Base-by-base conservation (phyloP, 2,329 filamentous ascomycete species). In the Dactylellina cionopaga region DNA sequence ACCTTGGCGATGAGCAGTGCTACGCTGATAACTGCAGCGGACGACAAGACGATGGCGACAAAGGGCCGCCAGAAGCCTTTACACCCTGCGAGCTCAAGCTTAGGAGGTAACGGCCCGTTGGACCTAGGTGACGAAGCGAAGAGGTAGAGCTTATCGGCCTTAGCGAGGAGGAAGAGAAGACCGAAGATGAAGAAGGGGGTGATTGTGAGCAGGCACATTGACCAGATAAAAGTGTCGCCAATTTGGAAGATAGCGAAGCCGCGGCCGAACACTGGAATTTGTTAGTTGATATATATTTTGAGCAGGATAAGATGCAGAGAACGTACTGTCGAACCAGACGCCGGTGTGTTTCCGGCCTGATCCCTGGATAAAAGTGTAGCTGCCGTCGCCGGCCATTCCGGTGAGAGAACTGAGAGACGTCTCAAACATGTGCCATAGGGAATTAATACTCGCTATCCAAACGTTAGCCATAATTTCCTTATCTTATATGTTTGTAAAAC, bases 361-460 rank as follows among this genome's bases (percentile, higher is more conserved):
- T 90, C 86, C 76, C 88, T 88, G 60, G 85, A 71, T 51, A 77
- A 96, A 96, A 1, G 83, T 84, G 46, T 85, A 82, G 65, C 87
- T 88, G 0, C 85, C 87, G 75, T 92, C 87, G 11, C 87, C 86
- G 0, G 92, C 89, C 43, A 98, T 83, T 1, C 84, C 84, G 77
- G 89, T 84, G 19, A 91, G 87, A 0, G 93, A 95, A 5, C 88
- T 86, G 22, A 97, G 81, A 4, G 92, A 88, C 11, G 89, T 89
- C 35, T 92, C 96, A 35, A 99, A 84, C 95, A 99, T 98, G 80
- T 98, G 93, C 93, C 93, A 98, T 17, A 98, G 81, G 2, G 87
- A 88, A 54, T 85, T 83, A 66, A 80, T 78, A 63, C 80, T 84
- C 1, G 76, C 75, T 77, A 41, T 31, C 44, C 22, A 11, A 62